Evolutionary conservation across 441 rosid species (phyloP), one percentile per base, ranked within the genome.

Genomic region (Populus tomentosa): DNA sequence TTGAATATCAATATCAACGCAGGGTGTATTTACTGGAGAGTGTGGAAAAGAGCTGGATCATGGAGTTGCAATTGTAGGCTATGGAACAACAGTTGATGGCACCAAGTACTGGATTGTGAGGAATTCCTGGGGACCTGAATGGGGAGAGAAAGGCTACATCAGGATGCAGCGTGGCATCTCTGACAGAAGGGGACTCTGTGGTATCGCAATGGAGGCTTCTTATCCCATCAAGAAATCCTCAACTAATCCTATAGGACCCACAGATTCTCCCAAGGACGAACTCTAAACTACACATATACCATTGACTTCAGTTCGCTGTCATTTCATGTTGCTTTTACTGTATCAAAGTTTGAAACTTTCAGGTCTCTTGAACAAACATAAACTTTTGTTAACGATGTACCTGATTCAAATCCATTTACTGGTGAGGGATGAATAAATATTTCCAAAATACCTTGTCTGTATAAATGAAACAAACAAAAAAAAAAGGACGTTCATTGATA

Each of bases 141-240:
- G 97, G 98, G 98, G 98, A 46, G 97, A 95, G 87, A 87, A 88
- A 74, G 98, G 98, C 5, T 93, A 88, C 81, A 80, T 90, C 33
- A 90, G 98, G 84, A 89, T 95, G 87, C 79, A 88, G 77, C 90
- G 97, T 3, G 92, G 94, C 23, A 67, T 91, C 59, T 38, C 84
- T 0, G 86, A 83, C 26, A 72, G 76, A 77, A 86, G 84, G 72
- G 96, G 98, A 23, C 88, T 87, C 2, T 90, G 98, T 14, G 98
- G 98, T 16, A 92, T 91, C 30, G 93, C 98, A 18, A 90, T 93
- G 94, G 86, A 85, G 33, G 92, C 98, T 83, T 90, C 98, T 26
- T 92, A 95, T 75, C 98, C 98, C 3, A 72, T 86, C 82, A 95
- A 93, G 86, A 90, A 80, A 65, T 84, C 87, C 71, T 79, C 90